Base-by-base conservation (phyloP, 306 rosid species). In the Quercus robur region DNA sequence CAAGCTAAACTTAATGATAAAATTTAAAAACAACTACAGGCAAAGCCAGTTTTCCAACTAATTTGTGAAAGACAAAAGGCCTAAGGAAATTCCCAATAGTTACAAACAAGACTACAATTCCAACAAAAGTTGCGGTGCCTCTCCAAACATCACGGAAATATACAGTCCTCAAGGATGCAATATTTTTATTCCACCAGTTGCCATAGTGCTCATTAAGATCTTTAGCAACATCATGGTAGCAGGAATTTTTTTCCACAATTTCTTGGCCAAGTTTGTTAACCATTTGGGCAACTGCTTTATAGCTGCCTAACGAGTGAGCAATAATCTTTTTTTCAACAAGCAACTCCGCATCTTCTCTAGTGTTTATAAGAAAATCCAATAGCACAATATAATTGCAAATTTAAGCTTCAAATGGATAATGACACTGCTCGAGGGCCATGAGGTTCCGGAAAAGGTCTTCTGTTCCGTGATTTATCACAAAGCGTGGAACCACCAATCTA, bases 351-450 rank as follows among this genome's bases (percentile, higher is more conserved):
- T 85, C 88, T 8, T 78, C 62, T 25, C n/a, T 44, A 17, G 63
- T 78, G 76, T 85, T 35, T 20, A 81, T 83, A 0, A 78, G 85
- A 3, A 63, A 52, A 72, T 79, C 78, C 72, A 85, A 57, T 9
- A 82, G 52, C 67, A 38, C 10, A 1, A 85, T 49, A 33, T 85
- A 85, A 5, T 75, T 80, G 79, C 81, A 81, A 6, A 85, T 35
- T 18, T 82, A 75, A n/a, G 75, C 26, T 1, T 74, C 1, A 5
- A 35, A 0, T 1, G 85, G 77, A 44, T 81, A 80, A 20, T 70
- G 72, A 21, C 83, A 81, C 75, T 79, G 83, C 69, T 79, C 84
- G 35, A 83, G 35, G n/a, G 84, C 86, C 75, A 83, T 75, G 12
- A 83, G 41, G 28, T 84, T 84, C n/a, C 85, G 31, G 3, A 77